Conservation (phyloP, 2,329 filamentous ascomycete species). For the Microdochium nivale region DNA sequence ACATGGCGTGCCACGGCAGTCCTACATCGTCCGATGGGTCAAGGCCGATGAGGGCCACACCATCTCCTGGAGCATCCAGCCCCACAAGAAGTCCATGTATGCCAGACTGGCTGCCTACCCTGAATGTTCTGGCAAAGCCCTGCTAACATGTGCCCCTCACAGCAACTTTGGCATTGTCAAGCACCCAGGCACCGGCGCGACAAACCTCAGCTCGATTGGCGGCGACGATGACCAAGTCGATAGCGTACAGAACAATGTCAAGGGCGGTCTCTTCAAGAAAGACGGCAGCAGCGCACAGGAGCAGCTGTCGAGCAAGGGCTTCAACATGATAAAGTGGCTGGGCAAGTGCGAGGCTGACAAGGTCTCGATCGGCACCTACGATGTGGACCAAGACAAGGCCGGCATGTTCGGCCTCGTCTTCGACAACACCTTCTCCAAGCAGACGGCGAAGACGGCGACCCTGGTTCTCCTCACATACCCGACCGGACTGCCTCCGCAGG, state of each 20-base stretch:
- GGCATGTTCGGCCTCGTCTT: slow-evolving; percentile 97
- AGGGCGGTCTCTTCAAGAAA: slow-evolving; percentile 42
- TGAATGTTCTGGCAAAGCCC: not conserved
- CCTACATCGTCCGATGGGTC: slow-evolving; percentile 96
- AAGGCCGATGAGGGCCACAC: slow-evolving; percentile 84
- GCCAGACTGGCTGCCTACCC: slow-evolving; percentile 9
- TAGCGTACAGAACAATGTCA: slow-evolving; percentile 27
- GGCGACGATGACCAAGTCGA: slow-evolving; percentile 38
- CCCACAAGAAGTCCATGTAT: slow-evolving; percentile 92
- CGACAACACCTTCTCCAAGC: slow-evolving; percentile 98
- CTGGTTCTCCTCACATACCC: slow-evolving; percentile 93
- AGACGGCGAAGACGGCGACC: slow-evolving; percentile 86
- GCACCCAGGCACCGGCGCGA: slow-evolving; percentile 69
- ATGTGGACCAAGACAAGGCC: slow-evolving; percentile 64
- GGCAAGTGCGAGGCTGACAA: slow-evolving; percentile 96
- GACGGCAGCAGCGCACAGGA: slow-evolving; percentile 53
- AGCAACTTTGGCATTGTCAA: slow-evolving; percentile 97
- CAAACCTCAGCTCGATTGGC: slow-evolving; percentile 33
- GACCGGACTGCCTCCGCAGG: slow-evolving; percentile 68
- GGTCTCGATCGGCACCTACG: slow-evolving; percentile 82
- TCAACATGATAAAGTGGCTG: slow-evolving; percentile 71
- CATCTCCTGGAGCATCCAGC: slow-evolving; percentile 95
- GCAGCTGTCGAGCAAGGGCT: slow-evolving; percentile 56
- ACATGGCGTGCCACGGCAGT: slow-evolving; percentile 44
- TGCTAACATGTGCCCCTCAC: slow-evolving; percentile 2